These are phyloP conservation scores for Apophysomyces trapeziformis DNA, from an alignment of 371 early-diverging fungal species.

Conservation along the genomic window DNA sequence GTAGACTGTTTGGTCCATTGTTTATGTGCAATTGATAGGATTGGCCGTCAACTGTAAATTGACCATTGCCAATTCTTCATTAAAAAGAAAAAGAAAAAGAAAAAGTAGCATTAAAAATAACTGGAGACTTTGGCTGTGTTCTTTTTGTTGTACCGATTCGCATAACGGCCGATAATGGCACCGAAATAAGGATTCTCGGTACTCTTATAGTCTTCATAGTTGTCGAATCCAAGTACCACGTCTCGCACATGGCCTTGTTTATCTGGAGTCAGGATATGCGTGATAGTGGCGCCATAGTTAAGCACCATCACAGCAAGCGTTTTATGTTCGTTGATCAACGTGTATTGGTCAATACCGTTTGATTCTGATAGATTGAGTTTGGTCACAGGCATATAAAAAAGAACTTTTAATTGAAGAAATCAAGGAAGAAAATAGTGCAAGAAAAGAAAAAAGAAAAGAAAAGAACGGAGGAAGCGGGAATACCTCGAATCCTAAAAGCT, in stretches of 20 bases:
- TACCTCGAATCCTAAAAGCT: neutral
- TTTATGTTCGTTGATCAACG: slow-evolving; percentile 46
- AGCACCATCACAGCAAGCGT: slow-evolving; percentile 54
- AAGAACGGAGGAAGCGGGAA: neutral
- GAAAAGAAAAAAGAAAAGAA: slow-evolving; percentile 7
- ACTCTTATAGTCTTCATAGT: slow-evolving; percentile 43
- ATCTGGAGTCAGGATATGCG: slow-evolving; percentile 53
- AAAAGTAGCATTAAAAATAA: neutral
- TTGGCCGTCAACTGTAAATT: slow-evolving; percentile 46
- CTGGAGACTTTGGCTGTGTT: neutral
- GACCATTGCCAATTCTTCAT: slow-evolving; percentile 43
- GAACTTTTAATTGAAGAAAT: neutral
- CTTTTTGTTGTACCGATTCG: slow-evolving; percentile 41
- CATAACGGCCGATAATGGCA: slow-evolving; percentile 53
- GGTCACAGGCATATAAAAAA: slow-evolving; percentile 31
- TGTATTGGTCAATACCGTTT: slow-evolving; percentile 47
- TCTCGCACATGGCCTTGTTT: slow-evolving; percentile 47
- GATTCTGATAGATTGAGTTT: slow-evolving; percentile 32
- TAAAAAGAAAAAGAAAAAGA: neutral
- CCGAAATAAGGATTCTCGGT: slow-evolving; percentile 52
- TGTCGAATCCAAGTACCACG: slow-evolving; percentile 51
- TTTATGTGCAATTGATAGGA: slow-evolving; percentile 38
- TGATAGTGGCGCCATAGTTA: slow-evolving; percentile 49
- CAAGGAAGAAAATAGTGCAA: slow-evolving; percentile 14
- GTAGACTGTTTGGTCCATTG: slow-evolving; percentile 49